These are phyloP conservation scores for Pseudocercospora vitis DNA, from an alignment of 2,329 filamentous ascomycete genomes.

Conservation along the genomic window DNA sequence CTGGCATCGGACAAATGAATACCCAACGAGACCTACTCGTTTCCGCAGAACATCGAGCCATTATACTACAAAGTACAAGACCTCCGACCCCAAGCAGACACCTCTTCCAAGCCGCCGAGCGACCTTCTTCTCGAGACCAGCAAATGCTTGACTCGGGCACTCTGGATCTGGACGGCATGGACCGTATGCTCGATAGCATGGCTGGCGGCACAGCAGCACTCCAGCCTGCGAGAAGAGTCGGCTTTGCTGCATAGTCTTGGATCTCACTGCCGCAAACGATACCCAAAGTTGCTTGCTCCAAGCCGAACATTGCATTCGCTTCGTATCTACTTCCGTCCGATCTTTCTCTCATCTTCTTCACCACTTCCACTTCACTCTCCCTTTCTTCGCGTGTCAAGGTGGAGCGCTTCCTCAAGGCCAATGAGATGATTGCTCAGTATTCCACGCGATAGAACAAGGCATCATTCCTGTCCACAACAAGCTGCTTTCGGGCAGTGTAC, in stretches of 20 bases:
- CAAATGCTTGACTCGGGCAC: slow-evolving; percentile 46
- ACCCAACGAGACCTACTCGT: slow-evolving; percentile 47
- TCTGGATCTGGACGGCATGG: slow-evolving; percentile 51
- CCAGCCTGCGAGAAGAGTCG: slow-evolving; percentile 39
- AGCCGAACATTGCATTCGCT: slow-evolving; percentile 5
- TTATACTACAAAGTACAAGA: slow-evolving; percentile 42
- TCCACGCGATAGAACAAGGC: slow-evolving; percentile 51
- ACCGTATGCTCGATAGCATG: slow-evolving; percentile 46
- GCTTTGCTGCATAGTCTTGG: slow-evolving; percentile 33
- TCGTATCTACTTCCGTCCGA: slow-evolving; percentile 1
- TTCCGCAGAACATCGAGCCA: slow-evolving; percentile 46
- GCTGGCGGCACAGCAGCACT: slow-evolving; percentile 24
- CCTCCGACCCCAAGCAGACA: slow-evolving; percentile 35
- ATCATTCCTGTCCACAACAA: slow-evolving; percentile 16
- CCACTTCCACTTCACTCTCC: too few species aligned
- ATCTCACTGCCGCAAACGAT: slow-evolving; percentile 12
- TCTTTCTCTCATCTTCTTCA: too few species aligned
- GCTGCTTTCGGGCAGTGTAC: slow-evolving; percentile 12
- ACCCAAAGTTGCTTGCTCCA: slow-evolving; percentile 7
- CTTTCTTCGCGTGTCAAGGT: slow-evolving; percentile 53
- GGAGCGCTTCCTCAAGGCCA: slow-evolving; percentile 53
- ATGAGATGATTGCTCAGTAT: slow-evolving; percentile 56
- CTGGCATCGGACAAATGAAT: slow-evolving; percentile 44
- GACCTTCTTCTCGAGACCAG: slow-evolving; percentile 39
- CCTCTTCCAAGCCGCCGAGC: slow-evolving; percentile 35